Evolutionary conservation across 192 early-diverging fungal species (phyloP), one percentile per base, ranked within the genome.

Genomic region (Podila horticola): DNA sequence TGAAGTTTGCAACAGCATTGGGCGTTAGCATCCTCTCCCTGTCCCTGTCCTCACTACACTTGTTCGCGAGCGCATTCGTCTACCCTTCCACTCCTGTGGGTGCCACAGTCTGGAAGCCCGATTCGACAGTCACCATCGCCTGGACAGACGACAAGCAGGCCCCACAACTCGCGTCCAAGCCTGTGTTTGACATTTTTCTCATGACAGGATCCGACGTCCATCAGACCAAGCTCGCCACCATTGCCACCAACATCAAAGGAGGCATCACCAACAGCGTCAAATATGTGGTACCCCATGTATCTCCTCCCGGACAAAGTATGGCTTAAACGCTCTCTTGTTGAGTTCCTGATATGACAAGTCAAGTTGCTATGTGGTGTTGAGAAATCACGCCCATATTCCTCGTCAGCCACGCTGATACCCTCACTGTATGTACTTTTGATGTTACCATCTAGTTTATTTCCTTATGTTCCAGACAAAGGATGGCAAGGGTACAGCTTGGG

Each of bases 401-500:
- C 41, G 0, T 15, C 41, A 4, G 13, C 8, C 41, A 8, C 15
- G 41, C 15, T 45, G 15, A 45, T 45, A 45, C 41, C 15, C 41
- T 3, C 41, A 45, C 41, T 12, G 24, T 19, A 15, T 58, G 22
- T 31, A 0, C 45, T 31, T 31, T 22, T 61, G 19, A 17, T 2
- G 41, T 52, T 0, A 20, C 52, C n/a, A 19, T n/a, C 50, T 45
- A 81, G 77, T 81, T 31, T 81, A 81, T 62, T 81, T 81, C 50
- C 28, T 81, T 4, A 81, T 81, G 77, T 81, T 81, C 63, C 66
- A 81, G 36, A 73, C 77, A 13, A 72, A 59, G 49, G 71, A 81
- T 45, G 45, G 26, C 4, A 69, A 59, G n/a, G n/a, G 12, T 0
- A 73, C 55, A 1, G 71, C 76, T 34, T 81, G 76, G 76, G 71